Conservation (phyloP, 2,329 filamentous ascomycete genomes). For the Microcyclospora pomicola region DNA sequence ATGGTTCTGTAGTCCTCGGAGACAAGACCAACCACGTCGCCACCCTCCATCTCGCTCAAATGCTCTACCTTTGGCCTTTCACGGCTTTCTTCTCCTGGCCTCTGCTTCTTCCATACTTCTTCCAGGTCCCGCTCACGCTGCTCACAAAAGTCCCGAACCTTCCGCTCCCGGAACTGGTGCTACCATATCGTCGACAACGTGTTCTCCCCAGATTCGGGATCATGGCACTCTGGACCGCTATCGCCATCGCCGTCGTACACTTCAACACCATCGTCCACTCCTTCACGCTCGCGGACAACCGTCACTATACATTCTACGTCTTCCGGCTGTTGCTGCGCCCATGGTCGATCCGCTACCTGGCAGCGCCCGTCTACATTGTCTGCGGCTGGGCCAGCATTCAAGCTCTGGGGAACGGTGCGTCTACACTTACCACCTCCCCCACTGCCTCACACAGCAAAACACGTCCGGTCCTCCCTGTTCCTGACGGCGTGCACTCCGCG, state of each 20-base stretch:
- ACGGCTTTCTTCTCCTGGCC: slow-evolving; percentile 82
- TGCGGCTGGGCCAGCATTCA: slow-evolving; percentile 57
- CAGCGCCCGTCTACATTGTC: slow-evolving; percentile 53
- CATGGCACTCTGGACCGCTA: slow-evolving; percentile 22
- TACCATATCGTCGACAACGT: slow-evolving; percentile 21
- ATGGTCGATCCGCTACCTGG: slow-evolving; percentile 32
- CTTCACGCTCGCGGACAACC: slow-evolving; percentile 89
- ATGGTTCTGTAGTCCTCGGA: slow-evolving; percentile 81
- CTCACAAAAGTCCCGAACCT: slow-evolving; percentile 14
- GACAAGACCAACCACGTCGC: slow-evolving; percentile 92
- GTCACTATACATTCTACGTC: slow-evolving; percentile 94
- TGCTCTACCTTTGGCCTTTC: slow-evolving; percentile 91
- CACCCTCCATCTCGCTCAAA: slow-evolving; percentile 75
- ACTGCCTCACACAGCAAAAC: neutral
- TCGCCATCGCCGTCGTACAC: slow-evolving; percentile 43
- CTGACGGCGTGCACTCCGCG: slow-evolving; percentile 13
- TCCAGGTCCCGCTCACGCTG: slow-evolving; percentile 19
- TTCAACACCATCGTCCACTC: slow-evolving; percentile 91
- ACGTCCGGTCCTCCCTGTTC: slow-evolving; percentile 6
- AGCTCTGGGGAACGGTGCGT: slow-evolving; percentile 38
- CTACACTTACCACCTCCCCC: neutral
- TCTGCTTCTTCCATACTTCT: slow-evolving; percentile 47
- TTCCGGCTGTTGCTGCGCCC: slow-evolving; percentile 63
- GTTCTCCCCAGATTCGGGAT: slow-evolving; percentile 27
- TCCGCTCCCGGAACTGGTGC: slow-evolving; percentile 17